Evolutionary conservation across 1,284 basidiomycete genomes (phyloP), one percentile per base, ranked within the genome.

Genomic region (Somion occarium): DNA sequence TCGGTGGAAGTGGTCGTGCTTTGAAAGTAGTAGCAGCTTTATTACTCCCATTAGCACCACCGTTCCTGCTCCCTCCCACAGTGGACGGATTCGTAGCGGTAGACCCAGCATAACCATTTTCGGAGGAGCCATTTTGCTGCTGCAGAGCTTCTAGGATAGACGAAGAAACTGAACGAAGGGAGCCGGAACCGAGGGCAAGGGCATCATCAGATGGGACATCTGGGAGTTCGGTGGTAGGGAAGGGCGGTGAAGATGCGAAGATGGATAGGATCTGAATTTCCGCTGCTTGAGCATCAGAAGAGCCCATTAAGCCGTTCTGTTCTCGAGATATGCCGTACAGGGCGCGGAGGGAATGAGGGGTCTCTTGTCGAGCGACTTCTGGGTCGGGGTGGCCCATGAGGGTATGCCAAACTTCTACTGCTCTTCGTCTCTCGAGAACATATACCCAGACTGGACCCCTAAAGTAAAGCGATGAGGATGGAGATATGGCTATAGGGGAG

Each of bases 391-490:
- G 68, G 50, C 85, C 83, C 78, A 90, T 87, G 60, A 91, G 78
- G 3, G 83, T 80, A 46, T 79, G 71, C 77, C 84, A 85, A 49
- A 89, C 84, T 65, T 88, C 80, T 42, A 91, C 83, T 13, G 88
- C 85, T 41, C 84, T 80, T 46, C 83, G 74, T 39, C 88, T 80
- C 63, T 90, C 88, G 54, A 91, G 82, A 41, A 91, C 85, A 67
- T 90, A 91, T 20, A 91, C 87, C 87, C 89, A 90, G 23, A 90
- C 87, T 18, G 88, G 85, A 51, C 86, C 88, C 59, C 88, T 90
- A 55, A 43, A 34, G 25, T 24, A 23, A 34, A 24, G 20, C 19
- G 34, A 47, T 51, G 37, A 45, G 39, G 46, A 11, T 26, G 44
- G 41, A 18, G 50, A 46, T 30, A 48, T 44, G 30, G 45, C 34